phyloP scores from a whole-genome alignment of 1,284 basidiomycete genomes.

The Xanthoconium separans region DNA sequence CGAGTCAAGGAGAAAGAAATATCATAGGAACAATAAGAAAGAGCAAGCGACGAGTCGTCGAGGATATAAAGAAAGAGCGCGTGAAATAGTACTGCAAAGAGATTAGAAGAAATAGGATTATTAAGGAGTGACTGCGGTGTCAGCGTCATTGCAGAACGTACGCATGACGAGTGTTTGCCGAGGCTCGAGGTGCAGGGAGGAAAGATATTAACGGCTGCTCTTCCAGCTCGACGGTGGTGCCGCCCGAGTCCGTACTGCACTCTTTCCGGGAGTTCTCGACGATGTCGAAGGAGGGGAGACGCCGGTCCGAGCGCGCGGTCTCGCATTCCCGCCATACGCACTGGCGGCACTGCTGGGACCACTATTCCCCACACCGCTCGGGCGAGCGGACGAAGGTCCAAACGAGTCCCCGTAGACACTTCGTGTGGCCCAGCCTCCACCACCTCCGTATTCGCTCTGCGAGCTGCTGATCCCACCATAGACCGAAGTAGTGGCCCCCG shows the following conservation, averaged over 20 bases:
- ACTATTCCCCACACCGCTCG: slow-evolving; percentile 1
- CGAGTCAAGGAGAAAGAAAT: not conserved
- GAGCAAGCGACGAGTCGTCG: slow-evolving; percentile 1
- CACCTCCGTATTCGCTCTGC: slow-evolving; percentile 50
- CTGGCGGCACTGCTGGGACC: slow-evolving; percentile 15
- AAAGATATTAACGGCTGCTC: slow-evolving; percentile 17
- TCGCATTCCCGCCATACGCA: slow-evolving; percentile 20
- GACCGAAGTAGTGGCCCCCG: slow-evolving; percentile 47
- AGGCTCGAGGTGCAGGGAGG: not conserved
- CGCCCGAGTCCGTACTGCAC: slow-evolving; percentile 7
- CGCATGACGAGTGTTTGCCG: not conserved
- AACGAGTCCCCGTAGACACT: slow-evolving; percentile 69
- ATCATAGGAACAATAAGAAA: not conserved
- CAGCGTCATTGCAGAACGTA: not conserved
- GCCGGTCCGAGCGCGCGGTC: slow-evolving; percentile 30
- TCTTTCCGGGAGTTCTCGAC: slow-evolving; percentile 18
- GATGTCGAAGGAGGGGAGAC: slow-evolving; percentile 11
- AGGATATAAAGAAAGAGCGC: not conserved
- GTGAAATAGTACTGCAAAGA: slow-evolving; percentile 6
- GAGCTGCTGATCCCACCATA: slow-evolving; percentile 52
- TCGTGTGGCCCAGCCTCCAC: slow-evolving; percentile 54
- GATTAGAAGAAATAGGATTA: slow-evolving; percentile 7
- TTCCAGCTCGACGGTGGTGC: slow-evolving; percentile 36
- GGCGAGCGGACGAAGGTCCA: slow-evolving; percentile 41
- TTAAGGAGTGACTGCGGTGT: slow-evolving; percentile 8